Base-by-base conservation (phyloP, 164 flowering plant genomes). In the Euptelea pleiosperma region DNA sequence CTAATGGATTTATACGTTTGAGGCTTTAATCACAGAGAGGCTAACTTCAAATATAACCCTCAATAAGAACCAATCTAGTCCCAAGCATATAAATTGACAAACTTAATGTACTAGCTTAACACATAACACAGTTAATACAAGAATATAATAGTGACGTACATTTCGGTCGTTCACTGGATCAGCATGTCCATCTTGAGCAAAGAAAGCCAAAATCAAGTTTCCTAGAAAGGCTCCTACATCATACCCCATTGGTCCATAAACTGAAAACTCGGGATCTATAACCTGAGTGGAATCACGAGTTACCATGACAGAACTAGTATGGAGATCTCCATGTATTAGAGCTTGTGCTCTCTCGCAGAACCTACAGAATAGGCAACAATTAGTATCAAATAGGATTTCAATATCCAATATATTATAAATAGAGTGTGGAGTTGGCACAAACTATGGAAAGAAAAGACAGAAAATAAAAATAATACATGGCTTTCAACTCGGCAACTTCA, bases 321-420 rank as follows among this genome's bases (percentile, higher is more conserved):
- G 97, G 36, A 90, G 95, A 77, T 90, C 99, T 36, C 99, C 97
- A 61, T 93, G 99, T 63, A 93, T 73, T 19, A 93, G 73, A 54
- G 99, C 96, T 70, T 93, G 99, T 15, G 99, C 77, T 74, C 80
- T 85, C 75, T 90, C 97, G 74, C 91, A 86, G 60, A 90, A 93
- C 82, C 99, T 90, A 62, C 57, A 75, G 15, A 21, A 46, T 9
- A 31, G 21, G 41, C 18, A 58, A 43, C 33, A 21, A 49, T 19
- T 6, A 37, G 26, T 35, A 26, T 25, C 16, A n/a, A 47, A 35
- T 30, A 42, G 9, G 16, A 41, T 33, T n/a, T 22, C 2, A 6
- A 18, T 19, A 34, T 36, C n/a, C 40, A 48, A 11, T 33, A 60
- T 48, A 10, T 16, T 2, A 48, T 9, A 30, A 49, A 41, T 6